These are phyloP conservation scores for Sarcomyxa edulis DNA, from an alignment of 768 basidiomycete species.

Conservation along the genomic window DNA sequence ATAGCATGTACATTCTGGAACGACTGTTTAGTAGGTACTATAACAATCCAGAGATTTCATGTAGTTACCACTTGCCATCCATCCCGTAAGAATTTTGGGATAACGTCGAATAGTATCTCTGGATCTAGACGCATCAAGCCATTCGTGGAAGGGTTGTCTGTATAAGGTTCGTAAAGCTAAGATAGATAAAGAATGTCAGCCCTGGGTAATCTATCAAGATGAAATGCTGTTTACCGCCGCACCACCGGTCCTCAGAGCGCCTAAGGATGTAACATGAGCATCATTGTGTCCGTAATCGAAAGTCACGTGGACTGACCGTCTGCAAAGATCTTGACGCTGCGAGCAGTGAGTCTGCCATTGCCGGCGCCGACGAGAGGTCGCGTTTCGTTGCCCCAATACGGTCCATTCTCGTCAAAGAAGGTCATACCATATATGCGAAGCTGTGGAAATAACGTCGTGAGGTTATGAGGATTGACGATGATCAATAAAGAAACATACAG, in stretches of 20 bases:
- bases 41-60: neutral
- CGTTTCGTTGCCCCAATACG: conserved; percentile 71
- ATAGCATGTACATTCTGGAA: conserved; percentile 81
- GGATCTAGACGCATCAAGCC: conserved; percentile 75
- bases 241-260: conserved; percentile 85
- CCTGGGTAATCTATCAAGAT: conserved; percentile 4
- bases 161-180: conserved; percentile 77
- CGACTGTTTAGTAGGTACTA: neutral
- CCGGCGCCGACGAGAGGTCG: conserved; percentile 49
- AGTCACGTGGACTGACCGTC: conserved; percentile 38
- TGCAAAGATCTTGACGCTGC: conserved; percentile 78
- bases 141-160: conserved; percentile 67
- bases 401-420: conserved; percentile 57
- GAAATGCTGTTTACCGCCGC: conserved; percentile 53
- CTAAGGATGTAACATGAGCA: conserved; percentile 35
- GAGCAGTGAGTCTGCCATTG: conserved; percentile 60
- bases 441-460: conserved; percentile 25
- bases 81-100: conserved; percentile 68
- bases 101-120: conserved; percentile 53
- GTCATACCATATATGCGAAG: conserved; percentile 78
- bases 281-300: conserved; percentile 1
- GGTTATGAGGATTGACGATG: neutral
- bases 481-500: conserved; percentile 32
- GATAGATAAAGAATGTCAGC: conserved; percentile 1
- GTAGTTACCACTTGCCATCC: conserved; percentile 86